Percentiles rank a stretch among this genome's conserved stretches.
These are phyloP conservation scores for Physaria fendleri DNA, from an alignment of 345 rosid species.

Conservation along the genomic window DNA sequence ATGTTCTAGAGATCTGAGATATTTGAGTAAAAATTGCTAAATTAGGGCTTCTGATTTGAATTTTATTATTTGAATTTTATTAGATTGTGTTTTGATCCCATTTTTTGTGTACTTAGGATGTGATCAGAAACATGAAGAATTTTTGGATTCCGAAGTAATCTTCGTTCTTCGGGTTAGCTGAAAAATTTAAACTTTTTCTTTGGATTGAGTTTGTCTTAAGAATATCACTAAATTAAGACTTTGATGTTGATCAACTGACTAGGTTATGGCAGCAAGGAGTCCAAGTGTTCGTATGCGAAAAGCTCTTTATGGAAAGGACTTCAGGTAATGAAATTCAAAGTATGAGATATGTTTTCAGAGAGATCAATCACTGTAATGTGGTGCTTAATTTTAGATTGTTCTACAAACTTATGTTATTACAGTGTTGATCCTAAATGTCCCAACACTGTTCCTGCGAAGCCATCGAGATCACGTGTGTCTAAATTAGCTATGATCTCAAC, in stretches of 20 bases:
- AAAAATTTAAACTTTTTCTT: neutral
- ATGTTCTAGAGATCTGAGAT: conserved; percentile 11
- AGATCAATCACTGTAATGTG: neutral
- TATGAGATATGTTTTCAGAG: no score
- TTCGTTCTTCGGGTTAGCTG: conserved; percentile 78
- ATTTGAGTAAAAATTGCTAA: conserved; percentile 10
- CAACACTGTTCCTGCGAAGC: conserved; percentile 73
- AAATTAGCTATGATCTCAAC: conserved; percentile 74
- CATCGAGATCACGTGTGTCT: conserved; percentile 55
- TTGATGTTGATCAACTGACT: conserved; percentile 19
- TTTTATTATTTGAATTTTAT: neutral
- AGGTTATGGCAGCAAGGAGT: conserved; percentile 99
- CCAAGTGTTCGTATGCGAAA: conserved; percentile 66
- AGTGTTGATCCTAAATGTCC: conserved; percentile 60
- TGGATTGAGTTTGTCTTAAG: neutral
- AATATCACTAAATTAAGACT: neutral
- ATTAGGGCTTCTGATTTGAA: conserved; percentile 1
- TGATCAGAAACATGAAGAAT: conserved; percentile 91
- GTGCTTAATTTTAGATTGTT: neutral
- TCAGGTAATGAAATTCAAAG: conserved; percentile 31
- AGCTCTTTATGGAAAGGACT: conserved; percentile 46
- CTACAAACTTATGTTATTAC: neutral
- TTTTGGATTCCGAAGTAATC: conserved; percentile 78
- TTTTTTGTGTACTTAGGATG: conserved; percentile 51
- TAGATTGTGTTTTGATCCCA: neutral